A percentile compares a stretch with the other conserved stretches of the same genome.
phyloP scores from a whole-genome alignment of 768 basidiomycete species.

The Lyophyllum shimeji region DNA sequence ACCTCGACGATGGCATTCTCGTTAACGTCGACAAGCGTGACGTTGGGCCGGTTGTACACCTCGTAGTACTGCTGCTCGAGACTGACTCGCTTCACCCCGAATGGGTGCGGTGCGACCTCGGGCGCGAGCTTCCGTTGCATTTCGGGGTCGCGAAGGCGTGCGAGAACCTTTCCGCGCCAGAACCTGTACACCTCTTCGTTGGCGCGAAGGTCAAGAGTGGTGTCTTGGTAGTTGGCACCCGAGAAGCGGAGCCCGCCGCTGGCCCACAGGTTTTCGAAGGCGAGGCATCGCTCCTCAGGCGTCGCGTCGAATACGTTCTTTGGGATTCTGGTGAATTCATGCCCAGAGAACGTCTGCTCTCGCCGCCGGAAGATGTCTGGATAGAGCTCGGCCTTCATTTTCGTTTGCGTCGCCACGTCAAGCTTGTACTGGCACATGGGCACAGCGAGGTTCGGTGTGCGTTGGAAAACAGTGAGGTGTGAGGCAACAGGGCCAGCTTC shows the following conservation, averaged over 20 bases:
- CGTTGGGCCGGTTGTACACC: conserved; percentile 25
- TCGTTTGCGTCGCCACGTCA: conserved; percentile 9
- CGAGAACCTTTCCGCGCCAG: conserved; percentile 22
- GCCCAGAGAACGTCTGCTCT: conserved; percentile 20
- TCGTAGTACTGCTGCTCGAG: conserved; percentile 23
- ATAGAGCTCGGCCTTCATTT: conserved; percentile 19
- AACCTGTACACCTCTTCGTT: conserved; percentile 24
- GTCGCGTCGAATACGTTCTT: conserved; percentile 14
- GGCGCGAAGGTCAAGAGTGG: conserved; percentile 11
- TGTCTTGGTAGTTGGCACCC: conserved; percentile 16
- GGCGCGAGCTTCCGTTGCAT: conserved; percentile 25
- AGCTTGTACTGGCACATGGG: conserved; percentile 20
- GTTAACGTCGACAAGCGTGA: conserved; percentile 19
- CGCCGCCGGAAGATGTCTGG: conserved; percentile 20
- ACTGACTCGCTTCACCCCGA: conserved; percentile 22
- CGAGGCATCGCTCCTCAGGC: conserved; percentile 20
- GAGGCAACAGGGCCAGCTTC: conserved; percentile 18
- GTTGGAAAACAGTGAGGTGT: conserved; percentile 27
- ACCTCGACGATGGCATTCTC: conserved; percentile 20
- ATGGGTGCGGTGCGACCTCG: conserved; percentile 20
- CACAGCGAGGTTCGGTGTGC: conserved; percentile 23
- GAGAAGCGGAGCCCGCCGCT: conserved; percentile 22
- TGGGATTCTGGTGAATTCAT: conserved; percentile 7
- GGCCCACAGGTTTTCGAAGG: conserved; percentile 20
- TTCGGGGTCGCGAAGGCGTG: conserved; percentile 17